Base-by-base conservation (phyloP, 257 asterid genomes). In the Nicotiana undulata region DNA sequence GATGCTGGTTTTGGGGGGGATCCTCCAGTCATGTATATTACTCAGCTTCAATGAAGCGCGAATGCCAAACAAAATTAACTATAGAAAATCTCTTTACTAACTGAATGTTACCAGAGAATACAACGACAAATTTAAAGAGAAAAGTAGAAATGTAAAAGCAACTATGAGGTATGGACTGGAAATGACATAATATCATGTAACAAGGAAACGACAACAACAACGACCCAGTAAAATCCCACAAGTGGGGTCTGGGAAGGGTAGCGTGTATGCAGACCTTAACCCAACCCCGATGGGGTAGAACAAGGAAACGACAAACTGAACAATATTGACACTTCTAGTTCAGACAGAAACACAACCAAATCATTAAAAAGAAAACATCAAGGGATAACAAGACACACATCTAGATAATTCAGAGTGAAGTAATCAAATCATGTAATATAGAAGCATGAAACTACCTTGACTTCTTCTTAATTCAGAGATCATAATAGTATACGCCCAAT, bases 401-500 rank as follows among this genome's bases (percentile, higher is more conserved):
- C 40, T 72, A 72, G 60, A 72, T 46, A 72, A 72, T 44, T 72
- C 40, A 13, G 72, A 77, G 70, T 16, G 58, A 59, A 59, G 81
- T 16, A 77, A 77, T 6, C 28, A 9, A 55, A 77, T 46, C 78
- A 72, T 24, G 63, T 83, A 82, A 83, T 63, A 77, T 80, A 88
- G 87, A 89, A 92, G 87, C 93, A 87, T 81, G 91, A 91, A 89
- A 85, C 97, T 92, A 94, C 97, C 98, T 94, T 91, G 87, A 90
- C 90, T 89, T 90, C 95, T 86, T 88, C 93, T 88, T 92, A 91
- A 86, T 89, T 94, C 98, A 91, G 98, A 90, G 93, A 91, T 92
- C 98, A 91, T 87, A 86, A 91, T 84, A 92, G 97, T 87, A 89
- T 83, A 92, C 96, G 93, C 93, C 95, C 92, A 92, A 72, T 81